phyloP scores from a whole-genome alignment of 2,329 filamentous ascomycete genomes.

The Phialemoniopsis sp. region DNA sequence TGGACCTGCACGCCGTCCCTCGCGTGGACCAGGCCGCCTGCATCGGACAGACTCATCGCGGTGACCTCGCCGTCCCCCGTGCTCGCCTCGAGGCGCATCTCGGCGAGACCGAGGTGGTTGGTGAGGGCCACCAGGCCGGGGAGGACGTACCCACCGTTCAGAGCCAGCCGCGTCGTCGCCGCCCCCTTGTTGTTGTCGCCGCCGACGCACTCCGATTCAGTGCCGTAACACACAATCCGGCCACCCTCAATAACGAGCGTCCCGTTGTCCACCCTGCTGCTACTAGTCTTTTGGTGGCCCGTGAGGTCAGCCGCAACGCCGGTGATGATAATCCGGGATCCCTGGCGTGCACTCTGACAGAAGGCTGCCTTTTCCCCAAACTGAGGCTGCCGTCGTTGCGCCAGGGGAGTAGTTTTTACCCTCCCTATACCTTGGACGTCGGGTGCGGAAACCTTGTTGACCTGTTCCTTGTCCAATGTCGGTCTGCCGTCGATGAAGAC shows the following conservation, averaged over 20 bases:
- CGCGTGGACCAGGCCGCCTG: constrained; percentile 23
- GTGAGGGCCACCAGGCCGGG: constrained; percentile 46
- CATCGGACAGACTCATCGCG: too few species aligned
- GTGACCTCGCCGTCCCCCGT: constrained; percentile 42
- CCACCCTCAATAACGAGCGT: constrained; percentile 35
- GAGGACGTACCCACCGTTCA: constrained; percentile 41
- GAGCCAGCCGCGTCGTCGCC: constrained; percentile 27
- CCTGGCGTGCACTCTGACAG: too few species aligned
- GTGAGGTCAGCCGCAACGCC: too few species aligned
- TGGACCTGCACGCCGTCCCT: constrained; percentile 35
- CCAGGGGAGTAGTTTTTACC: too few species aligned
- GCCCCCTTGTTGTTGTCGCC: constrained; percentile 13
- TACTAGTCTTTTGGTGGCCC: too few species aligned
- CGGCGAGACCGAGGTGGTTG: constrained; percentile 40
- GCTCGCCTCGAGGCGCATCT: constrained; percentile 37
- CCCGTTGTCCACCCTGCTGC: constrained; percentile 16
- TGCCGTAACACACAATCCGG: constrained; percentile 31
- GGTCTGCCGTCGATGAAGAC: constrained; percentile 46
- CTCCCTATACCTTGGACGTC: too few species aligned
- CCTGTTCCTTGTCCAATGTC: too few species aligned
- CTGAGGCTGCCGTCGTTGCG: too few species aligned
- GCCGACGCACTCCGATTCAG: too few species aligned
- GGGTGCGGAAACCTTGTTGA: too few species aligned
- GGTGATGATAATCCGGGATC: too few species aligned
- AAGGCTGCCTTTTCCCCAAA: too few species aligned